These are phyloP conservation scores for Whalleya microplaca DNA, from an alignment of 2,329 filamentous ascomycete genomes.

Conservation along the genomic window DNA sequence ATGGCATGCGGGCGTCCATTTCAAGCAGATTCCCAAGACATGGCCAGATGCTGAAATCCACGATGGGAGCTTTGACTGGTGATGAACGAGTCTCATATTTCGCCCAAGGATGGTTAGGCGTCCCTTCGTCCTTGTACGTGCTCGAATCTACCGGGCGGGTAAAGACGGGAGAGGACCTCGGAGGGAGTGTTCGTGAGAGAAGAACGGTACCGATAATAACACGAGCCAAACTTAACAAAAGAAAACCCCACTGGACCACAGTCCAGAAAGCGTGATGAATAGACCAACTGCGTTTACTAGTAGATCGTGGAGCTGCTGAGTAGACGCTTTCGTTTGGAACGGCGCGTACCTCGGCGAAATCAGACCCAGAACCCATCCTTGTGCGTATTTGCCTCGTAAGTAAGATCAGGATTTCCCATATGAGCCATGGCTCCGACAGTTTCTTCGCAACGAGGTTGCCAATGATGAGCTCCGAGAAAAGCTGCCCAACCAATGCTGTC, in stretches of 20 bases:
- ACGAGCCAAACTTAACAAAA: constrained; percentile 66
- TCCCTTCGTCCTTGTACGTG: constrained; percentile 29
- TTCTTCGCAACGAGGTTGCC: constrained; percentile 81
- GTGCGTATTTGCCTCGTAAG: constrained; percentile 51
- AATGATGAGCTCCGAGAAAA: constrained; percentile 87
- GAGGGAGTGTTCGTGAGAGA: constrained; percentile 69
- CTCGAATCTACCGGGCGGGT: constrained; percentile 30
- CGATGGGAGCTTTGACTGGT: constrained; percentile 62
- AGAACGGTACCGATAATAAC: constrained; percentile 66
- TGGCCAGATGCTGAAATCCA: constrained; percentile 78
- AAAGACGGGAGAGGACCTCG: constrained; percentile 43
- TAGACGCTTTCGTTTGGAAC: constrained; percentile 6
- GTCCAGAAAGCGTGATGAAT: constrained; percentile 57
- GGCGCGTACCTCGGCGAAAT: constrained; percentile 5
- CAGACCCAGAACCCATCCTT: constrained; percentile 21
- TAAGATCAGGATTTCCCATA: constrained; percentile 85
- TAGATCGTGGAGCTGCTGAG: constrained; percentile 5
- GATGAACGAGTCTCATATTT: constrained; percentile 21
- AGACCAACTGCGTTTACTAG: constrained; percentile 40
- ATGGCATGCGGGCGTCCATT: constrained; percentile 83
- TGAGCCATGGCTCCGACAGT: constrained; percentile 82
- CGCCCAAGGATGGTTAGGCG: constrained; percentile 24
- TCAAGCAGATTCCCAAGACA: constrained; percentile 74
- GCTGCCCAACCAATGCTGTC: constrained; percentile 80
- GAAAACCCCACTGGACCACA: constrained; percentile 57